Base-by-base conservation (phyloP, 2,329 filamentous ascomycete genomes). In the Fusarium bactridioides region DNA sequence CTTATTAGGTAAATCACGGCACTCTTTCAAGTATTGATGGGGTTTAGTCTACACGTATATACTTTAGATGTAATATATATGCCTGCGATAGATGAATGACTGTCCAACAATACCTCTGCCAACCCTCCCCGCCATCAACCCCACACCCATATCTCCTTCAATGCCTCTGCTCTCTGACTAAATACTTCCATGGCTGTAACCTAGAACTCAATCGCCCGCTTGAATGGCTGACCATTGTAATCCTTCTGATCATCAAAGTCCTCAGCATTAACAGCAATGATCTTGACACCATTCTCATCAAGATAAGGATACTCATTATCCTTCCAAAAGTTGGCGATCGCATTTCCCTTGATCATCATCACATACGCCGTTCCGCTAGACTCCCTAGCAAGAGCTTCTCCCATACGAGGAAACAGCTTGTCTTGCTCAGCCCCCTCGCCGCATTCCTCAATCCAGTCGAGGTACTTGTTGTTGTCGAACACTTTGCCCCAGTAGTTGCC, bases 131-230 rank as follows among this genome's bases (percentile, higher is more conserved):
- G 0, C 13, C 4, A 29, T n/a, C 25, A 10, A 4, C 25, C 3
- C 11, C 25, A 15, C 5, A 25, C 10, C 25, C 3, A 16, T 4
- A 21, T 11, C 19, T 8, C 19, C 9, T 8, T 11, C 0, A 11
- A 29, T 16, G 2, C 1, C 1, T 16, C 44, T 27, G 0, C 19
- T 21, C 9, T 10, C 4, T 0, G 6, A 27, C 1, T 27, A 3
- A 7, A 5, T 10, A 4, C 21, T 4, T 6, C 9, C 0, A 27
- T 2, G 4, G 3, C 21, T n/a, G 1, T 7, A 44, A 44, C 0
- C 41, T 44, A 44, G 0, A 43, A 29, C 21, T 11, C 4, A 43
- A 55, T 19, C 3, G 11, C 51, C 0, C 51, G 35, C 51, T 55
- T 43, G 10, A 55, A 41, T 8, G 37, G 51, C 3, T 55, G 5